Evolutionary conservation across 1,284 basidiomycete species (phyloP), one percentile per base, ranked within the genome.

Genomic region (Exobasidium cylindrosporum): DNA sequence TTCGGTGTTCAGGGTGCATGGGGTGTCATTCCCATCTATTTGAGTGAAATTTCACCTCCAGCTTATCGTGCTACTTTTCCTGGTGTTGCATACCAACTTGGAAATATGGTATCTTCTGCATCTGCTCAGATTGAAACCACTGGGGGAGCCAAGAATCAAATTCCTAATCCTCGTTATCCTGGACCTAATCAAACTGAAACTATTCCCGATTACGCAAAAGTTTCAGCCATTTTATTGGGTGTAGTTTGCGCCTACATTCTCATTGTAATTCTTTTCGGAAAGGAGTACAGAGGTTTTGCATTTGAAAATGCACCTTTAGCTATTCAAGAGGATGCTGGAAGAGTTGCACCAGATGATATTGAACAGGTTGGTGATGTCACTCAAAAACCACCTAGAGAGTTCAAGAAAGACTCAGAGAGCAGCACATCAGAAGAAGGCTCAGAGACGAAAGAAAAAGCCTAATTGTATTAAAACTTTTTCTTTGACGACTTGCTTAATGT

Each of bases 11-110:
- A 82, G 60, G 82, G 83, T 31, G 83, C 84, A 1, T 84, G 83
- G 80, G 77, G 77, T 56, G 72, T 88, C 83, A 88, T 91, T 68
- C 90, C 90, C 1, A 90, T 92, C 73, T 88, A 89, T 78, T 84
- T 96, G n/a, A 85, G 88, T 2, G 95, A 97, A 81, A 87, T 94
- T 81, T 89, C 90, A 0, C 92, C 93, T 0, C 88, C 92, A 0
- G 92, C 91, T 0, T 97, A 96, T 85, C 85, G 94, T 58, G 91
- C 92, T 6, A 90, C 91, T 0, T 97, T 95, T 84, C 89, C 89
- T 23, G 94, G 94, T 68, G 86, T 95, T 0, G 88, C 90, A 0
- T 97, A 95, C 82, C 93, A 96, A 62, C 68, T 80, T 44, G 81
- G 81, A 61, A 82, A 81, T 72, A 95, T 95, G 89, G 86, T 94